These are phyloP conservation scores for Coemansia sp. DNA, from an alignment of 192 early-diverging fungal genomes.

Conservation along the genomic window DNA sequence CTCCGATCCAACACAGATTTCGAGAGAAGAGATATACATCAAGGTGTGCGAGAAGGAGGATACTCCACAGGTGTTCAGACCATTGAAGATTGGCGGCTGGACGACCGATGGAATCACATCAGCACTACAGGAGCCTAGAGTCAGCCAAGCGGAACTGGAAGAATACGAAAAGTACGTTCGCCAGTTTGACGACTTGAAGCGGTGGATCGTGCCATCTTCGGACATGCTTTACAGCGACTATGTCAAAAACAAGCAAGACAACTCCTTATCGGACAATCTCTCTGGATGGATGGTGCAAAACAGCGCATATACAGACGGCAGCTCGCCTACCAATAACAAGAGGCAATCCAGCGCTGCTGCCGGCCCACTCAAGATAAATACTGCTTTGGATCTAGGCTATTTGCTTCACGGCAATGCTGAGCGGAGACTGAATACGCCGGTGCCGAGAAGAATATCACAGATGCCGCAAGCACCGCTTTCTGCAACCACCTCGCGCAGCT, in stretches of 20 bases:
- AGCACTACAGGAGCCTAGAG: conserved; percentile 57
- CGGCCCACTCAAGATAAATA: not conserved
- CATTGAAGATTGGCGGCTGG: conserved; percentile 46
- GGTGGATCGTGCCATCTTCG: conserved; percentile 48
- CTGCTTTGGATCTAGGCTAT: not conserved
- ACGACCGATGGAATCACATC: conserved; percentile 53
- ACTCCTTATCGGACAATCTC: not conserved
- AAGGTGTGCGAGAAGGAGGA: conserved; percentile 42
- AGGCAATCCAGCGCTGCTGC: not conserved
- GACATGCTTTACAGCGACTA: conserved; percentile 41
- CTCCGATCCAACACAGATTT: conserved; percentile 27
- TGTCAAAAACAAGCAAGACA: conserved; percentile 8
- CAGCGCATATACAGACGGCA: not conserved
- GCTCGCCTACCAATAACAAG: not conserved
- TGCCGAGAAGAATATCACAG: conserved; percentile 10
- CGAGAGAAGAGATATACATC: conserved; percentile 34
- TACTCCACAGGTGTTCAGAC: conserved; percentile 23
- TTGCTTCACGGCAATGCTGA: not conserved
- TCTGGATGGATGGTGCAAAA: not conserved
- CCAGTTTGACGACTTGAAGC: conserved; percentile 46
- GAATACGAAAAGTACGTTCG: conserved; percentile 64
- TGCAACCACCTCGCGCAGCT: conserved; percentile 12
- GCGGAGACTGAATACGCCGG: conserved; percentile 26
- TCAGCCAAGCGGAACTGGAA: conserved; percentile 53
- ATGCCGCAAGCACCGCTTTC: conserved; percentile 10